Evolutionary conservation across 805 yeast species (phyloP), one percentile per base, ranked within the genome.

Genomic region (Sugiyamaella chiloensis): DNA sequence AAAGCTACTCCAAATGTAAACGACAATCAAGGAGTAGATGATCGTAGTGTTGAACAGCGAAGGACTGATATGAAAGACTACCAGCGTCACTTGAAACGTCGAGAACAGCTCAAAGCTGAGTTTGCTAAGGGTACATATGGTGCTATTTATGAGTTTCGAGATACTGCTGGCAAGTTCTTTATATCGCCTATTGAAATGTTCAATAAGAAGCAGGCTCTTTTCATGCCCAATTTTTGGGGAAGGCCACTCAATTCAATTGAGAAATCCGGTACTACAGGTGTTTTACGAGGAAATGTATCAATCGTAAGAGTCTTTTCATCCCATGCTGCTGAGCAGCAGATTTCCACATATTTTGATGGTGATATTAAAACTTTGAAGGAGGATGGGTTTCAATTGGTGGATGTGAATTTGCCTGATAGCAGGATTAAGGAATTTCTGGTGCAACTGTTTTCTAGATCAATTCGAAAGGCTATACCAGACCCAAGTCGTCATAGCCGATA

Each of bases 111-210:
- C 52, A 83, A 81, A 56, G 70, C 54, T 24, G 88, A 85, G 65
- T 73, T 83, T 54, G 76, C 83, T 21, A 78, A 76, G 54, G 80
- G 87, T 23, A 82, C 85, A n/a, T 74, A 81, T 74, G 76, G 79
- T 53, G 84, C 82, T 50, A 72, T 82, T 60, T 78, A 78, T 58
- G 73, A 77, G 2, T 83, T 79, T 60, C 71, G 83, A 42, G 83
- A 83, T 56, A 86, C 91, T 2, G 77, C 81, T 31, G 99, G 98
- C 20, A 88, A 89, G 66, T 73, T 90, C 53, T 93, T 89, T 69
- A 70, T 75, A 14, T 78, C 96, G 0, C 98, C 98, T 1, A 72
- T 77, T n/a, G 78, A 89, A 1, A 83, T 78, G 57, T 90, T 91
- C 76, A 78, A 77, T 51, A 67, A 72, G 9, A 90, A 85, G 5